Evolutionary conservation across 345 rosid genomes (phyloP).

Genomic region (Gossypium turneri): DNA sequence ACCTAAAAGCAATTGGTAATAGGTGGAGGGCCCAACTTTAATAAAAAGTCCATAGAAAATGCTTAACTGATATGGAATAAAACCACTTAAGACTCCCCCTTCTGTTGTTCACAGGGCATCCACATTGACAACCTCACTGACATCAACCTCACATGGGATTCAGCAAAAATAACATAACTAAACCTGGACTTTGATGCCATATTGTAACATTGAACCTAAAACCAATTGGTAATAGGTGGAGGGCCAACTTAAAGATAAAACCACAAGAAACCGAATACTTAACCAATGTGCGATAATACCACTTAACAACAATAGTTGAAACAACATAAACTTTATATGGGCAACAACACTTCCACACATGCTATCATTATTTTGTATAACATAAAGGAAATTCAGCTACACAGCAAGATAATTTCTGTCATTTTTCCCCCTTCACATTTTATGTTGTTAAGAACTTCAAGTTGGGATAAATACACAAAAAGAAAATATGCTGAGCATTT

Average conservation of each 20-base stretch:
- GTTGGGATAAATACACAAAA: neutral
- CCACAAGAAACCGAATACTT: neutral
- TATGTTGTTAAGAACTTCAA: neutral
- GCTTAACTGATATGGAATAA: neutral
- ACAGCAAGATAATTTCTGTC: conserved; percentile 9
- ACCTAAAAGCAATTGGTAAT: neutral
- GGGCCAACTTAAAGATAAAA: neutral
- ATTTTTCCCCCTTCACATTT: neutral
- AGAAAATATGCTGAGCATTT: neutral
- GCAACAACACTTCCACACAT: neutral
- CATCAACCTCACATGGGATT: neutral
- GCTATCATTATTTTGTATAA: neutral
- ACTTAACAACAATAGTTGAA: neutral
- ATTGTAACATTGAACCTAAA: neutral
- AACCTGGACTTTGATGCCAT: neutral
- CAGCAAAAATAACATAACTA: neutral
- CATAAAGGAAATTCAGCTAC: neutral
- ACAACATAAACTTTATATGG: neutral
- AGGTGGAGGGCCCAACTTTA: neutral
- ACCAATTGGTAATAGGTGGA: neutral
- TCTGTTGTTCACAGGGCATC: neutral
- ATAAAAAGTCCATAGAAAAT: neutral
- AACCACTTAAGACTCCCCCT: neutral
- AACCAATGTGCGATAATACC: neutral
- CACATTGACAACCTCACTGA: neutral